Evolutionary conservation across 2,329 filamentous ascomycete genomes (phyloP).

Genomic region (Phaeosphaeriaceae sp.): DNA sequence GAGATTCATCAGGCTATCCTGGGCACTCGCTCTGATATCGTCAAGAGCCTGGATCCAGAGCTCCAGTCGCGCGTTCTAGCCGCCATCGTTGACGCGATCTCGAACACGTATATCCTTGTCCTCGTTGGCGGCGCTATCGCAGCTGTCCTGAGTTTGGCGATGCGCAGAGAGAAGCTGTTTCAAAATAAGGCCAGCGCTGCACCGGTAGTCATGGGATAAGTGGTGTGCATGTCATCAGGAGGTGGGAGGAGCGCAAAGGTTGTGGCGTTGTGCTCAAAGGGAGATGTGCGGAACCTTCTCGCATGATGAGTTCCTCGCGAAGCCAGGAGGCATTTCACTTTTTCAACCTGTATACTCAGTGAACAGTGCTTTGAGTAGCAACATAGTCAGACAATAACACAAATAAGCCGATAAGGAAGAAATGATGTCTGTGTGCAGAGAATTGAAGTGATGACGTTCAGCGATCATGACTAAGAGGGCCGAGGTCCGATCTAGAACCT

Average conservation of each 20-base stretch:
- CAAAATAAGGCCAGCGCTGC: neutral
- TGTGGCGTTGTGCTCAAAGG: neutral
- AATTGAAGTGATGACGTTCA: neutral
- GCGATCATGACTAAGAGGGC: neutral
- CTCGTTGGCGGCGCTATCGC: slow-evolving; percentile 3
- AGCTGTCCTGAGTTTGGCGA: slow-evolving; percentile 1
- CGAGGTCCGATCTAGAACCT: too few relatives aligned
- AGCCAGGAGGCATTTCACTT: too few relatives aligned
- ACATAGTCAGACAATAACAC: neutral
- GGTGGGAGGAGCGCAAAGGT: neutral
- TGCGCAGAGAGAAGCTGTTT: neutral
- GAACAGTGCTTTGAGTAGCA: neutral
- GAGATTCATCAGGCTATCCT: slow-evolving; percentile 4
- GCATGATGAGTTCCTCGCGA: neutral
- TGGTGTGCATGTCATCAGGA: neutral
- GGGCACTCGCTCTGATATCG: slow-evolving; percentile 1
- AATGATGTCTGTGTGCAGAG: neutral
- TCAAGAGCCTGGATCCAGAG: slow-evolving; percentile 2
- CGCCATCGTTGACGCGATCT: slow-evolving; percentile 8
- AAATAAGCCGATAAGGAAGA: neutral
- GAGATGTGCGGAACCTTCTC: neutral
- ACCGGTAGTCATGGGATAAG: neutral
- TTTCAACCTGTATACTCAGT: neutral
- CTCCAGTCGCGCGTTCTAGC: slow-evolving; percentile 1
- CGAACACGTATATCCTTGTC: slow-evolving; percentile 9